Base-by-base conservation (phyloP, 2,329 filamentous ascomycete genomes). In the Fusarium sp. region DNA sequence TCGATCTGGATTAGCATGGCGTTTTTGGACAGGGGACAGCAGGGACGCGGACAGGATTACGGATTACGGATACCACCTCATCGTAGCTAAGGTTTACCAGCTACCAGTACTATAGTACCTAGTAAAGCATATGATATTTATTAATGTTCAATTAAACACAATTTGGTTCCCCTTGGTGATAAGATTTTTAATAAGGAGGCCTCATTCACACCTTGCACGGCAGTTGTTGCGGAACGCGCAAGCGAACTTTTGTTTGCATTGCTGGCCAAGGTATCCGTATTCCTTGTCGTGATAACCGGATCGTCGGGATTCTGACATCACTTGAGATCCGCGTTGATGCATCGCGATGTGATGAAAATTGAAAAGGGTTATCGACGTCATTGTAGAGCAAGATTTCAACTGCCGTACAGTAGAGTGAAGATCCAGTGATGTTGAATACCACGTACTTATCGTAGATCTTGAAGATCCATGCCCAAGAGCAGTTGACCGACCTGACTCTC, bases 1-100 rank as follows among this genome's bases (percentile, higher is more conserved):
- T 46, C 31, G 53, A 36, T 67, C 38, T 19, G 32, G 55, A 55
- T 60, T 45, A 66, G 63, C 63, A 64, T 47, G 63, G 63, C 63
- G 63, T 64, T 65, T 3, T 28, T 46, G 58, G 55, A 48, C 44
- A 64, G 51, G 45, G 25, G 19, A 49, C 15, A 28, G 47, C 28
- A 59, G 47, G 13, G 39, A 47, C 42, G 60, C 31, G 38, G 54
- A 45, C 53, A 56, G 51, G 31, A 65, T 43, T 46, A 65, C 31
- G 48, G 52, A 66, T 50, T 53, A 42, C 42, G 48, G 46, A 65
- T 65, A 65, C 52, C 61, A 58, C 36, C 29, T 52, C 43, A 51
- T 47, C 32, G 46, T 22, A 49, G 62, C 62, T 63, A 52, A 58
- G 47, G 39, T 43, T 45, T 52, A 50, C 46, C 57, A 63, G 61